These are phyloP conservation scores for Starmerella cellae DNA, from an alignment of 805 yeast genomes.

Conservation along the genomic window DNA sequence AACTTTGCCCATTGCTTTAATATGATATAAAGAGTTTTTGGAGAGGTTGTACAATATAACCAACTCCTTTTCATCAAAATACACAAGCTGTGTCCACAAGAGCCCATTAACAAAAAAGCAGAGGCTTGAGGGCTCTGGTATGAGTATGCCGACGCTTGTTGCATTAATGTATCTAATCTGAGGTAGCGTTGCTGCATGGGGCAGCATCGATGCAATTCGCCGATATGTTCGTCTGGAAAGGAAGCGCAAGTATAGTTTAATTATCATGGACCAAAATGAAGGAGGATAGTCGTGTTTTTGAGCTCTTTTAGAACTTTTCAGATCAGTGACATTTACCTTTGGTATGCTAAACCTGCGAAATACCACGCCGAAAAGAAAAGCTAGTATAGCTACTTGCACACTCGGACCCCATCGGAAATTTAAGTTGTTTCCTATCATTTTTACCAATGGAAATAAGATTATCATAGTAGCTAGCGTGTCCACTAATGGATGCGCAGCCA, in stretches of 20 bases:
- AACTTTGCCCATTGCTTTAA: neutral
- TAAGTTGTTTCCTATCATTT: neutral
- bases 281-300: neutral
- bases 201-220: neutral
- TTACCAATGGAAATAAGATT: neutral
- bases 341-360: neutral
- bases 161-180: constrained; percentile 4
- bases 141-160: constrained; percentile 3
- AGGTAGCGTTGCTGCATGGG: neutral
- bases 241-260: neutral
- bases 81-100: constrained; percentile 11
- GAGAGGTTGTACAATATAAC: constrained; percentile 8
- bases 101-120: constrained; percentile 5
- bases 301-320: neutral
- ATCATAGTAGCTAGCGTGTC: neutral
- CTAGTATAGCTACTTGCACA: neutral
- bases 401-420: neutral
- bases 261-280: neutral
- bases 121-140: constrained; percentile 1
- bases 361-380: neutral
- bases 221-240: neutral
- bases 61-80: constrained; percentile 3
- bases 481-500: neutral
- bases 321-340: neutral
- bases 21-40: constrained; percentile 4